Base-by-base conservation (phyloP, 2,329 filamentous ascomycete species). In the Phyllachora maydis region DNA sequence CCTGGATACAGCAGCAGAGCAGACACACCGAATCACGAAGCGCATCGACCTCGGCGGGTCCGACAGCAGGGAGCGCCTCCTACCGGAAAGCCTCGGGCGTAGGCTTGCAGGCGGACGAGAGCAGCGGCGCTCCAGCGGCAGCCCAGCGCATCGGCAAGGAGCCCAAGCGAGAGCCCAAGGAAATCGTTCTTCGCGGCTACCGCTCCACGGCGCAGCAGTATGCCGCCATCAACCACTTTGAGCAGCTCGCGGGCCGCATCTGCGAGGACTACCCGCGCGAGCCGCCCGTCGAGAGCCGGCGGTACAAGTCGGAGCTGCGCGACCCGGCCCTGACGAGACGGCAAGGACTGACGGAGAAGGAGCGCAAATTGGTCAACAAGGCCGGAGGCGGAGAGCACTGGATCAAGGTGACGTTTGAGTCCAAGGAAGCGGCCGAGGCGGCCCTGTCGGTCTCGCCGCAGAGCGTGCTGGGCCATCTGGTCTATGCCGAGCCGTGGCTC, bases 201-300 rank as follows among this genome's bases (percentile, higher is more conserved):
- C 53, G 57, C 26, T 62, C 59, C 10, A 43, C 55, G 2, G 45
- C 66, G 45, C 52, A 71, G 48, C 59, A 81, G 54, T 93, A 88
- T 62, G 81, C 83, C 14, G 82, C 82, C 16, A 72, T 95, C 36
- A 70, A 76, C 35, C 78, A 79, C 49, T 95, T 76, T 50, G 85
- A 93, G 52, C 65, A 72, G 29, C 69, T 91, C 19, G 85, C 78
- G 5, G 83, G 83, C 14, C 54, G 67, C 31, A 79, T 93, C 42
- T 83, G 83, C 47, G 85, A 95, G 50, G 83, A 93, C 49, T 95
- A 95, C 47, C 69, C 82, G 6, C 71, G 85, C 31, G 71, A 77
- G 32, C 74, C 85, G n/a, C 76, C 78, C 3, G 58, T 67, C 26
- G 61, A 70, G 31, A 64, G 66, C 39, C 58, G 62, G 27, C 61